Base-by-base conservation (phyloP, 2,329 filamentous ascomycete genomes). In the Paraphaeosphaeria minitans region DNA sequence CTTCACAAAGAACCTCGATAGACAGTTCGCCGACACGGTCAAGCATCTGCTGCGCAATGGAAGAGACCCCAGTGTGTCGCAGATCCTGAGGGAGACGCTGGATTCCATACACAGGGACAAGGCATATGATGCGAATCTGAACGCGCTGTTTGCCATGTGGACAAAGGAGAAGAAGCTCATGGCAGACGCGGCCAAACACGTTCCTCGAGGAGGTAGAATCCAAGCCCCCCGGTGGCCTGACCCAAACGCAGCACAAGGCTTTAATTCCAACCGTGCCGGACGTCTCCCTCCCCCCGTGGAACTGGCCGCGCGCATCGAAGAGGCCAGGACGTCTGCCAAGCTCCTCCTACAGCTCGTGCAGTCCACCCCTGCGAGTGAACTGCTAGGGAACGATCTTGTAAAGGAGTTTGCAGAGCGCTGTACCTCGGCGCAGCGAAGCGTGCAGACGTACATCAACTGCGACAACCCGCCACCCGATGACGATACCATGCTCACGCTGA, bases 341-440 rank as follows among this genome's bases (percentile, higher is more conserved):
- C 86, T 99, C 5, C 86, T 99, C n/a, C 85, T 92, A 53, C 94
- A 99, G 77, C 89, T 97, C 7, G 88, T 97, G 19, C 91, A 94
- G 77, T 93, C 91, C 57, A 97, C 93, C 0, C 87, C 92, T 0
- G 83, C 89, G 0, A 79, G 84, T 14, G 93, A 97, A 72, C 81
- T 97, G 24, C 83, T 93, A 21, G 78, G 83, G 55, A 94, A 96
- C 71, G 94, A 97, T n/a, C 83, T 99, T 53, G 88, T 97, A 74
- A 90, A 89, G 73, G 95, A 99, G 79, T 98, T 99, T 74, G 87
- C 89, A 49, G 89, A 95, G 67, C 89, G 95, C 24, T 98, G 94
- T 73, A 87, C 89, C 63, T 85, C 87, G 56, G 94, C 94, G 4
- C 89, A 91, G 53, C 85, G 89, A 55, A 92, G 90, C 71, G 87